Evolutionary conservation across 148 eudicot species (phyloP).

Genomic region (Camellia granthamiana): DNA sequence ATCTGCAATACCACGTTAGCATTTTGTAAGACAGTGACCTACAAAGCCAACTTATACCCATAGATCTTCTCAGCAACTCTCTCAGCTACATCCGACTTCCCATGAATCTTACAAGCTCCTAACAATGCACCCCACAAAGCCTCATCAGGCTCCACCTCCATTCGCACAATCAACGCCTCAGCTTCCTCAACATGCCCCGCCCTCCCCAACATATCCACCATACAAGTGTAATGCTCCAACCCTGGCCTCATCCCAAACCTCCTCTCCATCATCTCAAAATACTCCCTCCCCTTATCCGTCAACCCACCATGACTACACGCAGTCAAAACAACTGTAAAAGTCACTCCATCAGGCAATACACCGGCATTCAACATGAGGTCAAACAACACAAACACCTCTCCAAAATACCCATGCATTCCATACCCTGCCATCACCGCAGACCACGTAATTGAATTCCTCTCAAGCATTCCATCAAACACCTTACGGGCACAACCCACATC

Average conservation of each 20-base stretch:
- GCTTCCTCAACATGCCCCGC: slow-evolving; percentile 50
- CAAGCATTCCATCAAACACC: slow-evolving; percentile 46
- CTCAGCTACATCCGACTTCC: slow-evolving; percentile 27
- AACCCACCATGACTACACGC: slow-evolving; percentile 56
- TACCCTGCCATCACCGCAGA: slow-evolving; percentile 52
- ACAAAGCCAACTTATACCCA: slow-evolving; percentile 10
- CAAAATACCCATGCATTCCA: slow-evolving; percentile 36
- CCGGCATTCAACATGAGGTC: slow-evolving; percentile 35
- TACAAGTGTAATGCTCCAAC: slow-evolving; percentile 58
- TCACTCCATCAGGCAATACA: slow-evolving; percentile 36
- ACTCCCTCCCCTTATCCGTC: slow-evolving; percentile 42
- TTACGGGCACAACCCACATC: slow-evolving; percentile 40
- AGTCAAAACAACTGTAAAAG: slow-evolving; percentile 38
- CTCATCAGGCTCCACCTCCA: slow-evolving; percentile 51
- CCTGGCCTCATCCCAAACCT: slow-evolving; percentile 34
- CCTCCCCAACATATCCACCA: slow-evolving; percentile 63
- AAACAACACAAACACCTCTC: slow-evolving; percentile 42
- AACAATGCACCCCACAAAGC: slow-evolving; percentile 46
- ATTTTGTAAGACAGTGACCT: background rate
- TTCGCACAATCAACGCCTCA: slow-evolving; percentile 32
- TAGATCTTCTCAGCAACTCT: slow-evolving; percentile 28
- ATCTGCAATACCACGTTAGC: background rate
- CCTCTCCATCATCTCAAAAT: slow-evolving; percentile 46
- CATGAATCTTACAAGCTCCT: slow-evolving; percentile 42
- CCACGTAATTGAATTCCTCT: slow-evolving; percentile 42